Conservation (phyloP, 2,329 filamentous ascomycete species). For the Fusarium nelsonii region DNA sequence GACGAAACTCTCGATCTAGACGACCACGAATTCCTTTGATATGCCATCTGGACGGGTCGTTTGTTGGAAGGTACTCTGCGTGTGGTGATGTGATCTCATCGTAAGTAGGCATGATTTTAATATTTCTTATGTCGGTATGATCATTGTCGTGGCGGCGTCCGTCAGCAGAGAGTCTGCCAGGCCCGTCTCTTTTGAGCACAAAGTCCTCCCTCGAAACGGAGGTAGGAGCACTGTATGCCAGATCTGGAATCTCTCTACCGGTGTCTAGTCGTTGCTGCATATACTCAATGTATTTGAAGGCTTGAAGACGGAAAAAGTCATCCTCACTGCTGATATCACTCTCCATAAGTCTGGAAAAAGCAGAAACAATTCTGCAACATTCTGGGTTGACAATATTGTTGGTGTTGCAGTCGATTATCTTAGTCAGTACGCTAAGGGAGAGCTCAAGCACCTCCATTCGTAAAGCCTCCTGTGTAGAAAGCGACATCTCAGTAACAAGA, state of each 20-base stretch:
- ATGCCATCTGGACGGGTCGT: conserved; percentile 45
- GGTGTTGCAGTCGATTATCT: conserved; percentile 3
- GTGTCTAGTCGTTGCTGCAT: conserved; percentile 1
- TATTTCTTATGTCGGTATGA: background rate
- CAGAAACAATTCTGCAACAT: background rate
- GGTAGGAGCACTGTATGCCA: background rate
- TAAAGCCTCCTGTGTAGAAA: background rate
- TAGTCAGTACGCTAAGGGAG: background rate
- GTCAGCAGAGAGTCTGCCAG: background rate
- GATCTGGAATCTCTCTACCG: background rate
- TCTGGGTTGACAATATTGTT: background rate
- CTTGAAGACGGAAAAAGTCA: background rate
- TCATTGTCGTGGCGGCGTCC: conserved; percentile 3
- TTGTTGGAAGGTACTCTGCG: background rate
- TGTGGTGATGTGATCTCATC: conserved; percentile 4
- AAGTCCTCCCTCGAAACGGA: background rate
- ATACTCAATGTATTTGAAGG: conserved; percentile 3
- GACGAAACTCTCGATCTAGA: conserved; percentile 67
- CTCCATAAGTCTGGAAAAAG: background rate
- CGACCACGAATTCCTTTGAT: conserved; percentile 59
- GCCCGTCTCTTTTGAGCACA: background rate
- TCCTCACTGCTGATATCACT: background rate
- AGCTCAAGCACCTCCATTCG: background rate
- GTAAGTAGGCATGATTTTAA: conserved; percentile 10
- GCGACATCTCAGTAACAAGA: background rate